Evolutionary conservation across 768 basidiomycete species (phyloP).

Genomic region (Podaxis pistillaris): DNA sequence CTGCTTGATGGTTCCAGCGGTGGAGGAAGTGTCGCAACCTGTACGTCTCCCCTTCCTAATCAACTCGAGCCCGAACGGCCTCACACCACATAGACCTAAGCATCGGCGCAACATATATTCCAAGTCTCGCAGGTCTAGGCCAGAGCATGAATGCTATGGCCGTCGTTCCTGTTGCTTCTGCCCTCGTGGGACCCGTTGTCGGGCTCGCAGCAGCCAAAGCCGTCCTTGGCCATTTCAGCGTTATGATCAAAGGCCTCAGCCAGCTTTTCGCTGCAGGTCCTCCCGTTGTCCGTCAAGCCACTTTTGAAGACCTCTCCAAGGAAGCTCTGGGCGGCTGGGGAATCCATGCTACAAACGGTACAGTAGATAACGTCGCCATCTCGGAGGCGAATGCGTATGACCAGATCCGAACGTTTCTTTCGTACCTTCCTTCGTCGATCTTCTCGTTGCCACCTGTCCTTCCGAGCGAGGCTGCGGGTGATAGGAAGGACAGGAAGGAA

Average conservation of each 20-base stretch:
- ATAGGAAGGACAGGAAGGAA: slow-evolving; percentile 29
- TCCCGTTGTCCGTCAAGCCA: slow-evolving; percentile 35
- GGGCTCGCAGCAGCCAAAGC: slow-evolving; percentile 41
- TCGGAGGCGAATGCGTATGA: slow-evolving; percentile 35
- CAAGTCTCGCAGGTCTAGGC: slow-evolving; percentile 32
- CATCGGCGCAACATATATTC: slow-evolving; percentile 39
- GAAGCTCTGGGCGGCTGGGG: slow-evolving; percentile 35
- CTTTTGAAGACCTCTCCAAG: slow-evolving; percentile 34
- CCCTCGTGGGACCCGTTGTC: slow-evolving; percentile 38
- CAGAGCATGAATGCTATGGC: slow-evolving; percentile 37
- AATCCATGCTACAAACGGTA: slow-evolving; percentile 35
- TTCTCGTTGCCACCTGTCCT: slow-evolving; percentile 31
- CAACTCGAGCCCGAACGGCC: background rate
- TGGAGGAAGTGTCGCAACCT: slow-evolving; percentile 39
- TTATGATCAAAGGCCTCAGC: slow-evolving; percentile 41
- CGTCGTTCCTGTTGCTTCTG: slow-evolving; percentile 36
- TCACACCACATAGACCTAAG: slow-evolving; percentile 27
- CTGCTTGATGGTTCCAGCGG: slow-evolving; percentile 42
- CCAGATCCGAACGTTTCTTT: slow-evolving; percentile 35
- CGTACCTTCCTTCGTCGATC: slow-evolving; percentile 40
- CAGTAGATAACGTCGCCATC: slow-evolving; percentile 35
- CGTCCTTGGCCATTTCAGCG: slow-evolving; percentile 37
- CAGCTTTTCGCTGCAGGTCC: slow-evolving; percentile 35
- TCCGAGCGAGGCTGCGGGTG: slow-evolving; percentile 15
- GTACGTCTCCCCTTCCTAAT: slow-evolving; percentile 19